These are phyloP conservation scores for Cryptococcus sp. DNA, from an alignment of 1,284 basidiomycete species.

Conservation along the genomic window DNA sequence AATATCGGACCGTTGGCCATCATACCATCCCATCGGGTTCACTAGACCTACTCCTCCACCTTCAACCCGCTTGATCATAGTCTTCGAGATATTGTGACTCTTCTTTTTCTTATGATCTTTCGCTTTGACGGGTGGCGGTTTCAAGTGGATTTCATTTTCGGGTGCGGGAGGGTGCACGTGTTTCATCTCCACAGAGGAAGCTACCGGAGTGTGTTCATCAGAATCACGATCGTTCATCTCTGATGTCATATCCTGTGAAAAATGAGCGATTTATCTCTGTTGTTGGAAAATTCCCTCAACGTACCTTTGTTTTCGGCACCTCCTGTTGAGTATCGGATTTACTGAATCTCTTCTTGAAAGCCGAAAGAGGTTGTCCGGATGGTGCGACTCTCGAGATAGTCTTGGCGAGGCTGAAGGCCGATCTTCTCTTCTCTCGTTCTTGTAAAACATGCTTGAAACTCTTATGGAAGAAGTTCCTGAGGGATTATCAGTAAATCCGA, in stretches of 20 bases:
- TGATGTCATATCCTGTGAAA: too few relatives aligned
- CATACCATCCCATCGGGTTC: conserved; percentile 64
- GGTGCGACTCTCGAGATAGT: conserved; percentile 30
- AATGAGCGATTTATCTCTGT: not conserved
- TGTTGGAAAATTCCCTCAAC: not conserved
- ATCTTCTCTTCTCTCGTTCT: conserved; percentile 45
- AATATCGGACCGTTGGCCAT: conserved; percentile 12
- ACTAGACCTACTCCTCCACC: conserved; percentile 73
- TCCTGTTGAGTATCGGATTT: not conserved
- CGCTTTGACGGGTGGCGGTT: conserved; percentile 2
- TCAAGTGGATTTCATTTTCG: not conserved
- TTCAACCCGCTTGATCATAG: conserved; percentile 78
- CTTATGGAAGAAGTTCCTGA: conserved; percentile 67
- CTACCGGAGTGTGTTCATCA: not conserved
- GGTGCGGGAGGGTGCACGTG: not conserved
- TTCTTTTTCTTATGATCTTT: conserved; percentile 34
- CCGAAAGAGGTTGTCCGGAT: conserved; percentile 17
- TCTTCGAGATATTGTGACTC: conserved; percentile 54
- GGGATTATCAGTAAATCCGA: not conserved
- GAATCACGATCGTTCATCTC: not conserved
- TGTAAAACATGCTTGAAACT: conserved; percentile 67
- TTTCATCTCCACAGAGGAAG: not conserved
- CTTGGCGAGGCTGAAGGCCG: conserved; percentile 22
- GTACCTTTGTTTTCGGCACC: not conserved
- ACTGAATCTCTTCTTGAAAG: conserved; percentile 29